A percentile compares a stretch with the other conserved stretches of the same genome.
Conservation (phyloP, 2,329 filamentous ascomycete species). For the Xylaria sp. region DNA sequence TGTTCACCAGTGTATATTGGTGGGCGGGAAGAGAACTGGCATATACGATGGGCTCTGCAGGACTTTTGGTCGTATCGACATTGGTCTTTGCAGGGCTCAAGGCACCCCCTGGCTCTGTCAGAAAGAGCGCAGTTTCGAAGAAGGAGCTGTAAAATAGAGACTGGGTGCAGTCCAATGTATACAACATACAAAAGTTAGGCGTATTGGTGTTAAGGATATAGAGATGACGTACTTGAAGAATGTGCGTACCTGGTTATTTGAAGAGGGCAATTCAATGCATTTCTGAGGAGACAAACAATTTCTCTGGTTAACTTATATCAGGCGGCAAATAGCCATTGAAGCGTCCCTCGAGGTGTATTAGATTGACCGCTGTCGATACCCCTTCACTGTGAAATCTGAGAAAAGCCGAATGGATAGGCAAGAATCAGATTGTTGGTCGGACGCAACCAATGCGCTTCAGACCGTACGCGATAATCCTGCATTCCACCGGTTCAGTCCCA, state of each 20-base stretch:
- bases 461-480: background rate
- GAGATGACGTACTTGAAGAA: background rate
- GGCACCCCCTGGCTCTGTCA: slow-evolving; percentile 62
- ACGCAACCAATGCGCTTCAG: background rate
- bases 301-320: background rate
- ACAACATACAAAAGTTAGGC: slow-evolving; percentile 10
- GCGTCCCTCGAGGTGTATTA: background rate
- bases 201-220: slow-evolving; percentile 7
- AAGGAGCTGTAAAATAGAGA: slow-evolving; percentile 45
- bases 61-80: slow-evolving; percentile 79
- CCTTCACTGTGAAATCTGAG: background rate
- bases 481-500: background rate
- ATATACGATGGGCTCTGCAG: slow-evolving; percentile 82
- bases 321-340: background rate
- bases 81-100: slow-evolving; percentile 79
- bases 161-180: background rate
- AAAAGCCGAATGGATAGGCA: background rate
- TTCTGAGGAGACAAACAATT: background rate
- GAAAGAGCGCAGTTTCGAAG: slow-evolving; percentile 38
- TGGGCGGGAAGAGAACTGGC: slow-evolving; percentile 92
- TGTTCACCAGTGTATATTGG: slow-evolving; percentile 98
- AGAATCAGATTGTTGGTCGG: background rate
- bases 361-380: background rate
- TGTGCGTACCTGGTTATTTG: background rate
- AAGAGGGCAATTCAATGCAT: background rate